phyloP scores from a whole-genome alignment of 148 eudicot genomes.

The Rhododendron williamsianum region DNA sequence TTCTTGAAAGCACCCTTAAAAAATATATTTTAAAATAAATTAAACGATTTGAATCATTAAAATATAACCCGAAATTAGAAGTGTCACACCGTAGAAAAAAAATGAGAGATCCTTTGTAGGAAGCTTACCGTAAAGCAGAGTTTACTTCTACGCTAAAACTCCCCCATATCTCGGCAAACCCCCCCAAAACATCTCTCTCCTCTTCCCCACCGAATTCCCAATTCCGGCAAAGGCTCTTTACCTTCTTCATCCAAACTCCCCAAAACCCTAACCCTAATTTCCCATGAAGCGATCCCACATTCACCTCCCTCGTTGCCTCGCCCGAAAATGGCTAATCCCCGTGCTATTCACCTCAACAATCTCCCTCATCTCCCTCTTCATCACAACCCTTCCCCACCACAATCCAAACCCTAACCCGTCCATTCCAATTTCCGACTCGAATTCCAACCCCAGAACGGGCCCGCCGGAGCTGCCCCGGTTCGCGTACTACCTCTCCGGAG shows the following conservation, averaged over 20 bases:
- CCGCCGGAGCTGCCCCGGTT: conserved; percentile 54
- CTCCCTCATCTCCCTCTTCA: conserved; percentile 14
- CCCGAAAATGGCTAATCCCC: conserved; percentile 31
- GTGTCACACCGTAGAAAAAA: too few species aligned
- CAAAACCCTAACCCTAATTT: conserved; percentile 16
- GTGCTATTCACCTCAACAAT: conserved; percentile 10
- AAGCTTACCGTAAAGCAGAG: not conserved
- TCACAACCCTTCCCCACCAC: not conserved
- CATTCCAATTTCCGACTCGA: not conserved
- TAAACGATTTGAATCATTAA: too few species aligned
- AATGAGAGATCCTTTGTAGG: too few species aligned
- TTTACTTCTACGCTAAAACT: not conserved
- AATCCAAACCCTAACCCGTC: not conserved
- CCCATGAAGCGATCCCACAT: conserved; percentile 32
- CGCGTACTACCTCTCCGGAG: conserved; percentile 68
- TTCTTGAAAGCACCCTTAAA: too few species aligned
- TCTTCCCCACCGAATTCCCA: not conserved
- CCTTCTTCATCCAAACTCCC: not conserved
- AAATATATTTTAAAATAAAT: too few species aligned
- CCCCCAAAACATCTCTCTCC: not conserved
- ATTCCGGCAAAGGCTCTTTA: not conserved
- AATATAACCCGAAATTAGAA: too few species aligned
- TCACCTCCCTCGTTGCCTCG: conserved; percentile 5
- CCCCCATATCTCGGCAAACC: not conserved
- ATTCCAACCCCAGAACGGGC: too few species aligned